Conservation (phyloP, 2,329 filamentous ascomycete genomes). For the Capronia americana region DNA sequence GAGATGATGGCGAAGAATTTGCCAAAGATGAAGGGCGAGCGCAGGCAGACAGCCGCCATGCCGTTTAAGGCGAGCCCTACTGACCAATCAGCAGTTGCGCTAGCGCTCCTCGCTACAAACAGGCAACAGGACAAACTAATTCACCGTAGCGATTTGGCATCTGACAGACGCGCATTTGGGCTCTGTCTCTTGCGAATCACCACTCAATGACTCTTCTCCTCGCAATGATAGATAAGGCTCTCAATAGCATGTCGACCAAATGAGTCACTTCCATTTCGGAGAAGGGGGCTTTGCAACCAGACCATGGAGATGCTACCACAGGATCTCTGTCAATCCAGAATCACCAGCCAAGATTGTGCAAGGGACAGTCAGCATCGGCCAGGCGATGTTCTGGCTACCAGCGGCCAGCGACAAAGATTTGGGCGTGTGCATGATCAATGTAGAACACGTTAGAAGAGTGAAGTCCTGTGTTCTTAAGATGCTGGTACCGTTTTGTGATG, state of each 20-base stretch:
- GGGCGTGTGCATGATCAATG: background rate
- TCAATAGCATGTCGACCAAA: background rate
- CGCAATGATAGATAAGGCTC: background rate
- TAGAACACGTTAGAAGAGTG: background rate
- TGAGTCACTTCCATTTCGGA: background rate
- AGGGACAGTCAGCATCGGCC: background rate
- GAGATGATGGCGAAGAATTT: conserved; percentile 26
- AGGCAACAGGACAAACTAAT: background rate
- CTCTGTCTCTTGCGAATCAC: background rate
- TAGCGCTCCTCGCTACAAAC: background rate
- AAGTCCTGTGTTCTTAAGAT: background rate
- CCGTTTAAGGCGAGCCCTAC: background rate
- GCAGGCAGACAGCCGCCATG: conserved; percentile 21
- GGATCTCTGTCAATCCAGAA: background rate
- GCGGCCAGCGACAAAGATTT: background rate
- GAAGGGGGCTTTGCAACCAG: background rate
- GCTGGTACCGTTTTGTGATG: background rate
- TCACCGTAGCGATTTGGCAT: background rate
- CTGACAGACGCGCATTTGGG: background rate
- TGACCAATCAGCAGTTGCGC: background rate
- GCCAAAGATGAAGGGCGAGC: conserved; percentile 14
- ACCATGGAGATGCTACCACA: background rate
- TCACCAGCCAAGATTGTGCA: background rate
- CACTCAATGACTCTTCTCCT: background rate
- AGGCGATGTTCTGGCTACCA: background rate